Percentiles rank a stretch among this genome's conserved stretches.
These are phyloP conservation scores for Aureobasidium subglaciale DNA, from an alignment of 2,329 filamentous ascomycete genomes.

Conservation along the genomic window DNA sequence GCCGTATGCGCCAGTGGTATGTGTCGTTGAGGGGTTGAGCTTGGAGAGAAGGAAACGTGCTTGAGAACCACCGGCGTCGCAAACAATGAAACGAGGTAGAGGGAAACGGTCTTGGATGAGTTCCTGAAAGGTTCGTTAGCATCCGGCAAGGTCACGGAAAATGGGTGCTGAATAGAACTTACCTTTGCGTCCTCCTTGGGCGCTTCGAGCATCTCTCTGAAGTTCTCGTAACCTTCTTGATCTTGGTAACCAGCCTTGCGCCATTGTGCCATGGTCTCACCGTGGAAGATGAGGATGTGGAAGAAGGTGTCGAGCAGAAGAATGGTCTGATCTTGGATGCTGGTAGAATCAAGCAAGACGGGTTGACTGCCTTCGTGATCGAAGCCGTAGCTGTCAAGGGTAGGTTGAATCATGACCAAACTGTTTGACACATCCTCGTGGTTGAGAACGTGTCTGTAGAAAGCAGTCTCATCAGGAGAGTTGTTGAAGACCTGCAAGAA, in stretches of 20 bases:
- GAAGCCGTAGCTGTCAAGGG: conserved; percentile 92
- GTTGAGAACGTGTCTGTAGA: conserved; percentile 93
- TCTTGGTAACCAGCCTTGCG: conserved; percentile 96
- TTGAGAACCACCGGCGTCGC: conserved; percentile 95
- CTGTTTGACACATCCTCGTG: conserved; percentile 97
- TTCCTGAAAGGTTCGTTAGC: conserved; percentile 50
- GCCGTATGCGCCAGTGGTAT: conserved; percentile 75
- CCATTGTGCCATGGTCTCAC: conserved; percentile 97
- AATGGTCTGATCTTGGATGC: conserved; percentile 89
- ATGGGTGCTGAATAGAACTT: conserved; percentile 33
- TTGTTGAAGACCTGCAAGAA: conserved; percentile 99
- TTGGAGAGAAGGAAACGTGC: conserved; percentile 95
- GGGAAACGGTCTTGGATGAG: conserved; percentile 96
- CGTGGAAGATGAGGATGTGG: conserved; percentile 98
- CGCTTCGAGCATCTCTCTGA: conserved; percentile 76
- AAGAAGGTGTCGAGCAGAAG: conserved; percentile 97
- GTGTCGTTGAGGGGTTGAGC: conserved; percentile 93
- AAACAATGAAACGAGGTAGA: conserved; percentile 96
- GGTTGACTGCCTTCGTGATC: conserved; percentile 89
- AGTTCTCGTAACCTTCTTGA: conserved; percentile 97
- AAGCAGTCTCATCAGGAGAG: conserved; percentile 97
- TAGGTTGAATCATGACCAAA: conserved; percentile 97
- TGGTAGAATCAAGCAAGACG: conserved; percentile 92
- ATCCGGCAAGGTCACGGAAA: background rate
- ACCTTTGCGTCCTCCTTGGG: conserved; percentile 96